Base-by-base conservation (phyloP, 805 yeast genomes). In the Metahyphopichia silvanorum region DNA sequence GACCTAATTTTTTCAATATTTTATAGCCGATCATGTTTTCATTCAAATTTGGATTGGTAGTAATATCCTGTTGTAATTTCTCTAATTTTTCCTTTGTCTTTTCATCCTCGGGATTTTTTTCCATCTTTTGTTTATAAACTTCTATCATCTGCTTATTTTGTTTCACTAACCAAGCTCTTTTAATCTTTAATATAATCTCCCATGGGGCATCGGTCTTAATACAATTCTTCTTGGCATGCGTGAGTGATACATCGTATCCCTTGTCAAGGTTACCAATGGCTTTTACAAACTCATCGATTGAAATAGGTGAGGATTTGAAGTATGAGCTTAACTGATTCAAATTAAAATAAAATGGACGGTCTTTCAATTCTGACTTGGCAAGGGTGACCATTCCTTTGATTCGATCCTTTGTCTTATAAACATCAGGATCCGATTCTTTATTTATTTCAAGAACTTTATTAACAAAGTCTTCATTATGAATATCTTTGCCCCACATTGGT, bases 151-250 rank as follows among this genome's bases (percentile, higher is more conserved):
- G 43, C 36, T 50, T 38, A 46, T 66, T 67, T 32, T 49, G 49
- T 16, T 50, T 43, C 19, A 55, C 44, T 35, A 63, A 44, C 79
- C 89, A 86, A 42, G 76, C 75, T 36, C 77, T 73, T 53, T 80
- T 73, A 11, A 89, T 66, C 38, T 76, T 77, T 82, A 96, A 82
- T 21, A 91, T 67, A 18, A 76, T 76, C 27, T 74, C 78, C 82
- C 86, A 85, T 4, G 95, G 86, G 0, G 98, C 98, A 51, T 86
- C 66, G 1, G 98, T 93, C 68, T 93, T 93, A 42, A 93, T 66
- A 23, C 88, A 79, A 22, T 89, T 85, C 20, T 88, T 81, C 44
- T 77, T 74, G 3, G 96, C 95, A 58, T 93, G 99, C 1, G 98
- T 86, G 37, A 87, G 66, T 2, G 96, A 86, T 4, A 86, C 87